These are phyloP conservation scores for Talaromyces sp. DNA, from an alignment of 2,329 filamentous ascomycete genomes.

Conservation along the genomic window DNA sequence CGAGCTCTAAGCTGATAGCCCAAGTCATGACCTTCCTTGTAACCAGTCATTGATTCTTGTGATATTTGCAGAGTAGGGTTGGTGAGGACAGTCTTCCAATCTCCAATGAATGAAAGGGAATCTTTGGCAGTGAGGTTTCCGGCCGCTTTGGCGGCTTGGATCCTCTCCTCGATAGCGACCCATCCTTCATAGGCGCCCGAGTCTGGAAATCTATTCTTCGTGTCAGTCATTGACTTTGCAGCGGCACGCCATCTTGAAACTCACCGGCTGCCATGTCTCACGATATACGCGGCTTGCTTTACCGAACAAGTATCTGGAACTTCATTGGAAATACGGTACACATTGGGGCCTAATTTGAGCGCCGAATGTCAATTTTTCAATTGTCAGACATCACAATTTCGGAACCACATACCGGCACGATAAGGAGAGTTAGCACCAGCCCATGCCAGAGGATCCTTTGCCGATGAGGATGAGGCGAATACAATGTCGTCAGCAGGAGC, in stretches of 20 bases:
- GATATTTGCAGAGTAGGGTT: slow-evolving; percentile 55
- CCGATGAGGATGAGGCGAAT: background rate
- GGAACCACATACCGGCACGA: slow-evolving; percentile 42
- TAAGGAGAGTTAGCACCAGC: slow-evolving; percentile 55
- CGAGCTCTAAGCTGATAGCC: slow-evolving; percentile 13
- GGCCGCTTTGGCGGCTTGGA: slow-evolving; percentile 42
- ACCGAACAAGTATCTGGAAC: slow-evolving; percentile 56
- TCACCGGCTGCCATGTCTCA: slow-evolving; percentile 61
- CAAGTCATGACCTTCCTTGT: slow-evolving; percentile 48
- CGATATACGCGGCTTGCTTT: slow-evolving; percentile 58
- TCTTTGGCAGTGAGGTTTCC: slow-evolving; percentile 52
- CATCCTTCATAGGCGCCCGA: slow-evolving; percentile 58
- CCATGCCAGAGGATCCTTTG: slow-evolving; percentile 44
- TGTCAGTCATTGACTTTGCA: background rate
- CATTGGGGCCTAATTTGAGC: slow-evolving; percentile 48
- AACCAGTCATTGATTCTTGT: slow-evolving; percentile 59
- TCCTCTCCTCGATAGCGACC: slow-evolving; percentile 38
- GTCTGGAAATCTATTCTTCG: slow-evolving; percentile 44
- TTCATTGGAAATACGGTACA: slow-evolving; percentile 53
- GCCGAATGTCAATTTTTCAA: no score
- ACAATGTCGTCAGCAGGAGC: slow-evolving; percentile 2
- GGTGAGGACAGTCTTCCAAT: slow-evolving; percentile 57
- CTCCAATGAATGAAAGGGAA: slow-evolving; percentile 54
- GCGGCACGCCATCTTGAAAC: background rate
- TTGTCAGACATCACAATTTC: background rate